Conservation (phyloP, 306 rosid genomes). For the Carpinus fangiana region DNA sequence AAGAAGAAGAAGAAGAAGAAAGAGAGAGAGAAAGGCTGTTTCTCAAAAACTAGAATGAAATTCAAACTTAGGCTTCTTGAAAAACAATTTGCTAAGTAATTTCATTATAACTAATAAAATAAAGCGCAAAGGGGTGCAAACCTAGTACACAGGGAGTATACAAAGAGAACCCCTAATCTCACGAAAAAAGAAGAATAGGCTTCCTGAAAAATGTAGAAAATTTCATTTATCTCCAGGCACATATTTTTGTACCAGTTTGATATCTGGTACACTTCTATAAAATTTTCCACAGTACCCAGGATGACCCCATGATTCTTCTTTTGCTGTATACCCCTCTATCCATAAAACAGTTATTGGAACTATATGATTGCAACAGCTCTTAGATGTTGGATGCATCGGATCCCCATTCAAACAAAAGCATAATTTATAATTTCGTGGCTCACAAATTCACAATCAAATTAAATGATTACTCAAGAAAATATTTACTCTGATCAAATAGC, state of each 20-base stretch:
- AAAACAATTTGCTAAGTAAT: too few relatives aligned
- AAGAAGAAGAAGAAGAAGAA: background rate
- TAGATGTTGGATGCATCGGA: background rate
- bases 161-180: too few relatives aligned
- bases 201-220: background rate
- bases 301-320: background rate
- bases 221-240: background rate
- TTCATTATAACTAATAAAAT: too few relatives aligned
- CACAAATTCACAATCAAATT: background rate
- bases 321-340: background rate
- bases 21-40: too few relatives aligned
- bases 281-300: background rate
- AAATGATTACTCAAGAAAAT: background rate
- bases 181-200: background rate
- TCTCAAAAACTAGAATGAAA: conserved; percentile 2
- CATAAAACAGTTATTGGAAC: background rate
- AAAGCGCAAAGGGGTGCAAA: too few relatives aligned
- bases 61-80: background rate
- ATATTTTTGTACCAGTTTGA: background rate
- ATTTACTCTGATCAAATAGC: background rate
- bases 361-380: background rate
- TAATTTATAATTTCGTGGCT: background rate
- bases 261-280: background rate
- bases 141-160: too few relatives aligned
- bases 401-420: conserved; percentile 1